Percentiles rank a stretch among this genome's conserved stretches.
These are phyloP conservation scores for Garcia nutans DNA, from an alignment of 345 rosid genomes.

Conservation along the genomic window DNA sequence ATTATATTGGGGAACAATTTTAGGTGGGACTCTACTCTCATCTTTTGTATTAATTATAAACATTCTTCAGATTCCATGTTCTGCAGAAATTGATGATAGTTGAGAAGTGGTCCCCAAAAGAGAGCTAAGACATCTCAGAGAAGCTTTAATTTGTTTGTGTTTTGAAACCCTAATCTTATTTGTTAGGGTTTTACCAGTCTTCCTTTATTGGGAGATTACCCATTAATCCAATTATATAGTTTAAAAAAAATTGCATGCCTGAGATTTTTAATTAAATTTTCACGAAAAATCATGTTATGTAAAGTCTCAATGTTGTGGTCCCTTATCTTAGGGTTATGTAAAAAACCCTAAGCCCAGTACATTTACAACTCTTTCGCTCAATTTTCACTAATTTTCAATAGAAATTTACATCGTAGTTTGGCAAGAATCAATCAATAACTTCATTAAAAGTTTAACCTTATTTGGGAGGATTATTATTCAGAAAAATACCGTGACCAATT, in stretches of 20 bases:
- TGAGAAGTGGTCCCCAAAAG: conserved; percentile 73
- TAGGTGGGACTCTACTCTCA: conserved; percentile 32
- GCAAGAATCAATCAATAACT: neutral
- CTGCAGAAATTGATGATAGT: conserved; percentile 39
- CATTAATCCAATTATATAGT: conserved; percentile 12
- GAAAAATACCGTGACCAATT: neutral
- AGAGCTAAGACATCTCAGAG: conserved; percentile 4
- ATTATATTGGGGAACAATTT: conserved; percentile 31
- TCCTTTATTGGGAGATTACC: conserved; percentile 36
- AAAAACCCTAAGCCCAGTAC: conserved; percentile 43
- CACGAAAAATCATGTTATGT: conserved; percentile 51
- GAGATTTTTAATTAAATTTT: conserved; percentile 50
- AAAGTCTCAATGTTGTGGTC: conserved; percentile 66
- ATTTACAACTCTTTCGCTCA: conserved; percentile 26
- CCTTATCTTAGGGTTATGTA: conserved; percentile 50
- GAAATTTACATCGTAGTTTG: neutral
- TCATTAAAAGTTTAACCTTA: neutral
- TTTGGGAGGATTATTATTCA: neutral
- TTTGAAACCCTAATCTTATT: conserved; percentile 25
- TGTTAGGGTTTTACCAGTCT: conserved; percentile 27
- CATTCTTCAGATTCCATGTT: conserved; percentile 23
- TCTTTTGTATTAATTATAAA: too few relatives aligned
- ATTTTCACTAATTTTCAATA: conserved; percentile 32
- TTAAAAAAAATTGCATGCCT: conserved; percentile 55
- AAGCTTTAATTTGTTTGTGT: conserved; percentile 32